Percentiles rank a stretch among this genome's conserved stretches.
These are phyloP conservation scores for Saccharomyces paradoxus DNA, from an alignment of 805 yeast species.

Conservation along the genomic window DNA sequence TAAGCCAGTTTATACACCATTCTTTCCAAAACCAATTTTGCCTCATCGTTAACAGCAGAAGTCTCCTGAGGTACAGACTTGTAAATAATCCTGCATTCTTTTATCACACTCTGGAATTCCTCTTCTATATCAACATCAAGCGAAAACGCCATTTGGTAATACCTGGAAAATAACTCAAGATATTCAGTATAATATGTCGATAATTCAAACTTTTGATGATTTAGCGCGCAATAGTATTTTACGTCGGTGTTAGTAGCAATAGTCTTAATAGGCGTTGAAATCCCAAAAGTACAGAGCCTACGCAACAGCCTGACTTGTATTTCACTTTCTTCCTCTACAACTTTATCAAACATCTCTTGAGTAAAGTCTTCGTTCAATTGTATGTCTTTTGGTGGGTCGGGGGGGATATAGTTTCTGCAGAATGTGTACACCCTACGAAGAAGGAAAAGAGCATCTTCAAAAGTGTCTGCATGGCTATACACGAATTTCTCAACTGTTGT, in stretches of 20 bases:
- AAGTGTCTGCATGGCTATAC: constrained; percentile 33
- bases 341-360: constrained; percentile 35
- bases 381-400: constrained; percentile 35
- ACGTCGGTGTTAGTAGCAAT: constrained; percentile 18
- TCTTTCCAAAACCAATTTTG: constrained; percentile 30
- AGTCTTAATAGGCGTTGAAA: constrained; percentile 34
- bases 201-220: constrained; percentile 17
- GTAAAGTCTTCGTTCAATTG: constrained; percentile 15
- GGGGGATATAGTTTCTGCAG: constrained; percentile 49
- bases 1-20: constrained; percentile 33
- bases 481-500: constrained; percentile 49
- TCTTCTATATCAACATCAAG: constrained; percentile 55
- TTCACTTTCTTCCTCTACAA: constrained; percentile 47
- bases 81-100: constrained; percentile 38
- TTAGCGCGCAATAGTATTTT: constrained; percentile 17
- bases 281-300: constrained; percentile 48
- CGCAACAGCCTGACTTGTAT: constrained; percentile 60
- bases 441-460: constrained; percentile 34
- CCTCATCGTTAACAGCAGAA: constrained; percentile 26
- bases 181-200: constrained; percentile 17
- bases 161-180: constrained; percentile 33
- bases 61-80: constrained; percentile 22
- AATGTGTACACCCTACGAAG: constrained; percentile 59
- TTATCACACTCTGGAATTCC: constrained; percentile 32
- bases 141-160: constrained; percentile 47